A percentile compares a stretch with the other conserved stretches of the same genome.
Evolutionary conservation across 2,329 filamentous ascomycete species (phyloP).

Genomic region (Cyphellophora attinorum): DNA sequence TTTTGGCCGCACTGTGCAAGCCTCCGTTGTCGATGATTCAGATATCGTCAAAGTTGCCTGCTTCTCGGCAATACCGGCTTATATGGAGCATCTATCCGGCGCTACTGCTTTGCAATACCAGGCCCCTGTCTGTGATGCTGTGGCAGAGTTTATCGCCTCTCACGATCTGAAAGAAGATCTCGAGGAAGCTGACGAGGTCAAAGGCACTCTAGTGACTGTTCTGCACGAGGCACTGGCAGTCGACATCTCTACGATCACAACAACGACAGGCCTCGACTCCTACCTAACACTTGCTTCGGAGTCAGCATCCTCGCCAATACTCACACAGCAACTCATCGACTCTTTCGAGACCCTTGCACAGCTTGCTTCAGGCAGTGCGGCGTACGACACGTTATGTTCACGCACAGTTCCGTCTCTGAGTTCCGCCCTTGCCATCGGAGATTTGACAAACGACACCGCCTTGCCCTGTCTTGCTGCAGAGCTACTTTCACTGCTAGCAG

Average conservation of each 20-base stretch:
- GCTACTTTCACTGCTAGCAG: constrained; percentile 67
- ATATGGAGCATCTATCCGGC: constrained; percentile 45
- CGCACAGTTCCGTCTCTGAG: constrained; percentile 83
- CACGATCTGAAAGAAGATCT: constrained; percentile 71
- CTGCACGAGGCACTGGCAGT: constrained; percentile 74
- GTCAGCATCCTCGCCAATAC: constrained; percentile 59
- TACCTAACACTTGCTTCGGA: constrained; percentile 84
- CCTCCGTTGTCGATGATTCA: constrained; percentile 64
- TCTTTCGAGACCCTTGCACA: constrained; percentile 63
- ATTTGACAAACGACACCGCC: constrained; percentile 73
- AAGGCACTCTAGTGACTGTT: constrained; percentile 81
- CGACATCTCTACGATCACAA: constrained; percentile 64
- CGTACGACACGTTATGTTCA: constrained; percentile 68
- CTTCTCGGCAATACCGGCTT: constrained; percentile 72
- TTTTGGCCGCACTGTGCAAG: constrained; percentile 56
- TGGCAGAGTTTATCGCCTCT: constrained; percentile 63
- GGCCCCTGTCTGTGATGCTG: constrained; percentile 46
- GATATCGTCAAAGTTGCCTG: constrained; percentile 90
- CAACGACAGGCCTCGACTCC: constrained; percentile 62
- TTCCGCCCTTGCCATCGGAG: constrained; percentile 80
- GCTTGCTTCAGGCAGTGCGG: constrained; percentile 49
- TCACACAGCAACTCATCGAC: constrained; percentile 72
- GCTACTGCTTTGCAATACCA: constrained; percentile 49
- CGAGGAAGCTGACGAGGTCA: constrained; percentile 80
- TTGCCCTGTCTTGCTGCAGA: constrained; percentile 82